Evolutionary conservation across 352 stramenopile genomes (phyloP).

Genomic region (Phytophthora ohioensis): DNA sequence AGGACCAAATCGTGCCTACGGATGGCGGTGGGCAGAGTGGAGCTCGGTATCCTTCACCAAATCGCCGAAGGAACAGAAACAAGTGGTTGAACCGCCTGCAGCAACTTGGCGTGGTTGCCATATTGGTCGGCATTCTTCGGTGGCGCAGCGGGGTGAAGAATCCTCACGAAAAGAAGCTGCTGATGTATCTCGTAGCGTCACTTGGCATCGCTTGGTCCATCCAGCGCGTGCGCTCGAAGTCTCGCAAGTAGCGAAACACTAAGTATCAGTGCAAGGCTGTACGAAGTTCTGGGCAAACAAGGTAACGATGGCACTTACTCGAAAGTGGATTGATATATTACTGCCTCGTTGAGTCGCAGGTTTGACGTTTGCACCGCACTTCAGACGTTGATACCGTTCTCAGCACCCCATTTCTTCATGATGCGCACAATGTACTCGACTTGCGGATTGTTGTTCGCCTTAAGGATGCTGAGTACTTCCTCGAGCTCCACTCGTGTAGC

Average conservation of each 20-base stretch:
- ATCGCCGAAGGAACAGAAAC: constrained; percentile 29
- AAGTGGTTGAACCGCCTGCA: constrained; percentile 51
- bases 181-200: constrained; percentile 74
- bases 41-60: constrained; percentile 24
- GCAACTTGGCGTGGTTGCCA: constrained; percentile 47
- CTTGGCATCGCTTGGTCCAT: constrained; percentile 70
- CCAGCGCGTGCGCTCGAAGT: constrained; percentile 53
- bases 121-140: constrained; percentile 52
- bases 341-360: background rate
- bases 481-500: constrained; percentile 90
- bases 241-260: constrained; percentile 28
- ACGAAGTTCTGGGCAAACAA: background rate
- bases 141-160: constrained; percentile 63
- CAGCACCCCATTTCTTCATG: constrained; percentile 96
- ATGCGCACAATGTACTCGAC: constrained; percentile 97
- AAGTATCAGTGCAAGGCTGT: background rate
- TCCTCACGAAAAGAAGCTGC: constrained; percentile 57
- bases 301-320: constrained; percentile 14
- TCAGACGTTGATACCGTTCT: constrained; percentile 90
- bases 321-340: constrained; percentile 24
- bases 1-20: constrained; percentile 55
- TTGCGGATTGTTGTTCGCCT: constrained; percentile 95
- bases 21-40: constrained; percentile 41
- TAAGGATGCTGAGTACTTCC: constrained; percentile 93
- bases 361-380: background rate